Base-by-base conservation (phyloP, 148 eudicot species). In the Talinum fruticosum region DNA sequence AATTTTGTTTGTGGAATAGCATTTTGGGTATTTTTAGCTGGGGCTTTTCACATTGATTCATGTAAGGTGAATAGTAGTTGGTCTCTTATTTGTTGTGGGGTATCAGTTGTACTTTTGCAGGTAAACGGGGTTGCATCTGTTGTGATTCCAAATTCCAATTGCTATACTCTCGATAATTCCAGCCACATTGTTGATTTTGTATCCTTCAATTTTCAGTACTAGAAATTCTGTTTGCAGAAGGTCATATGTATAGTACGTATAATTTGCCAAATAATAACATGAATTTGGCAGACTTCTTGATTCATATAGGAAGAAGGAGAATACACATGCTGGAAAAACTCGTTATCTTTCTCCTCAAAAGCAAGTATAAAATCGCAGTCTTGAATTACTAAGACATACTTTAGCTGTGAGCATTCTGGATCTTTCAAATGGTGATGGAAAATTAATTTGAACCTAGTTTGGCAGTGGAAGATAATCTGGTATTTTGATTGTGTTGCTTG, bases 161-260 rank as follows among this genome's bases (percentile, higher is more conserved):
- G 98, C 84, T 94, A 92, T 66, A 91, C 88, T 72, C 79, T 94
- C 41, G 98, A 94, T 76, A 92, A 92, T 80, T 87, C 98, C 78
- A 91, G 97, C 77, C 88, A 85, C 86, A 77, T 94, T 66, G 81
- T 86, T 71, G 98, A 94, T 91, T 94, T 92, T 83, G 98, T 94
- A 94, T 94, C 98, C 98, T 89, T 69, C 28, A 35, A 57, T 16
- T 80, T 28, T 47, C 49, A 16, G 24, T 30, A 18, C n/a, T 61
- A 5, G 10, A 8, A 49, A 62, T 59, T 30, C 44, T 0, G 5
- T n/a, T 36, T 70, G 33, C 16, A 71, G 26, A 23, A n/a, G 18
- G 23, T 30, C 47, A 8, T 41, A 41, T 41, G 8, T 41, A 41
- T 41, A 41, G 12, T 16, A 32, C 38, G 1, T 28, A 10, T 2